Evolutionary conservation across 2,329 filamentous ascomycete species (phyloP), one percentile per base, ranked within the genome.

Genomic region (Fusarium mundagurra): DNA sequence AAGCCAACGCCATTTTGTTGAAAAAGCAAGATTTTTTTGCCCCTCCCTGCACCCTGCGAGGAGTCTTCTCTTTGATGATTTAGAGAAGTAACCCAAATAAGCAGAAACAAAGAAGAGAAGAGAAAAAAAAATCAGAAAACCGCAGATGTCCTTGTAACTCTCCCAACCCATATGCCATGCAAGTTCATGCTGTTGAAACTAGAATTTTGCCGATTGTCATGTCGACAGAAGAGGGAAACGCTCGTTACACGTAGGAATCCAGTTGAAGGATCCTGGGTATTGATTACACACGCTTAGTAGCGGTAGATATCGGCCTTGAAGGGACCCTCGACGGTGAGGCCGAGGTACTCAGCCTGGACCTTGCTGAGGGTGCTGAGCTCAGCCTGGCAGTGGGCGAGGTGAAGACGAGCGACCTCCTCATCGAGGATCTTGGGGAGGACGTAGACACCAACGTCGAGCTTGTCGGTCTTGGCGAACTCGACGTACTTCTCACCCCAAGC

Each of bases 341-440:
- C 91, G 83, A 98, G 93, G 89, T 99, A 99, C 83, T 98, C 96
- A 79, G 94, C 93, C 90, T 99, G 96, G 80, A 93, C 93, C 70
- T 89, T 82, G 83, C 91, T 94, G 83, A 99, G 92, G 85, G 91
- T 92, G 84, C 92, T 94, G 82, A 99, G 91, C 91, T 98, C 95
- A 82, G 90, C 96, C 87, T 98, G 97, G 89, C 94, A 93, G 89
- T 98, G 96, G 76, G 88, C 91, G 79, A 98, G 89, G 88, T 99
- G 96, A 78, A 98, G 93, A 83, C 92, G 91, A 83, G 96, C 96
- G 82, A 99, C 96, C 88, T 98, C 95, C 92, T 99, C 96, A 82
- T 99, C 96, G 77, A 99, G 92, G 82, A 98, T 95, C 95, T 99
- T 99, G 86, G 96, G 96, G 64, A 80, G 98, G 90, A 81, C 95